Conservation (phyloP, 2,329 filamentous ascomycete species). For the Paracoccidioides brasiliensis region DNA sequence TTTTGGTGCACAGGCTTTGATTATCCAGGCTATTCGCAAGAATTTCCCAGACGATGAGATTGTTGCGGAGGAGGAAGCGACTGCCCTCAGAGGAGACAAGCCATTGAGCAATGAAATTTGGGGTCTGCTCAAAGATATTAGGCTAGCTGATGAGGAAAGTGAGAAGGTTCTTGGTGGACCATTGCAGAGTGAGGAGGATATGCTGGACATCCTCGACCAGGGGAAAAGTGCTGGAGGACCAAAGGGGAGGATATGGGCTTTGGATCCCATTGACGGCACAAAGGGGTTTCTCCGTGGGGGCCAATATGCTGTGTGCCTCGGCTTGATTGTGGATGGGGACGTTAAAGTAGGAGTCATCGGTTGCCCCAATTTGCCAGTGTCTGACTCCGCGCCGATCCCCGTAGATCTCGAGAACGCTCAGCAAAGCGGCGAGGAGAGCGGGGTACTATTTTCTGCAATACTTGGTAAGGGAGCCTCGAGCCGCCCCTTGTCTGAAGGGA, state of each 20-base stretch:
- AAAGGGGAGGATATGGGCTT: slow-evolving; percentile 65
- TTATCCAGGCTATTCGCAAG: slow-evolving; percentile 77
- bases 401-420: slow-evolving; percentile 62
- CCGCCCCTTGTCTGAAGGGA: slow-evolving; percentile 50
- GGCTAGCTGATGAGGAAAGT: slow-evolving; percentile 52
- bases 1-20: slow-evolving; percentile 92
- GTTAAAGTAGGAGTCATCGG: slow-evolving; percentile 90
- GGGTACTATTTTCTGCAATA: slow-evolving; percentile 80
- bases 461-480: slow-evolving; percentile 67
- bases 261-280: slow-evolving; percentile 95
- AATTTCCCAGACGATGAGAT: slow-evolving; percentile 86
- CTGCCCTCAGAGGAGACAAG: slow-evolving; percentile 58
- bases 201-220: slow-evolving; percentile 46
- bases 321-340: slow-evolving; percentile 79
- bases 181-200: slow-evolving; percentile 48
- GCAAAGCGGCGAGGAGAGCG: slow-evolving; percentile 59
- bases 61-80: slow-evolving; percentile 89
- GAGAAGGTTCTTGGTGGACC: slow-evolving; percentile 58
- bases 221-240: slow-evolving; percentile 34
- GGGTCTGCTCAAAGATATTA: slow-evolving; percentile 62
- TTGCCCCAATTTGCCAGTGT: slow-evolving; percentile 86
- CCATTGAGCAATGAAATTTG: slow-evolving; percentile 65
- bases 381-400: slow-evolving; percentile 59
- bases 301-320: slow-evolving; percentile 93
- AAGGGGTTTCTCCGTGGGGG: slow-evolving; percentile 93